Percentiles rank a stretch among this genome's conserved stretches.
Evolutionary conservation across 495 filamentous ascomycete genomes (phyloP).

Genomic region (Penicillium nucicola): DNA sequence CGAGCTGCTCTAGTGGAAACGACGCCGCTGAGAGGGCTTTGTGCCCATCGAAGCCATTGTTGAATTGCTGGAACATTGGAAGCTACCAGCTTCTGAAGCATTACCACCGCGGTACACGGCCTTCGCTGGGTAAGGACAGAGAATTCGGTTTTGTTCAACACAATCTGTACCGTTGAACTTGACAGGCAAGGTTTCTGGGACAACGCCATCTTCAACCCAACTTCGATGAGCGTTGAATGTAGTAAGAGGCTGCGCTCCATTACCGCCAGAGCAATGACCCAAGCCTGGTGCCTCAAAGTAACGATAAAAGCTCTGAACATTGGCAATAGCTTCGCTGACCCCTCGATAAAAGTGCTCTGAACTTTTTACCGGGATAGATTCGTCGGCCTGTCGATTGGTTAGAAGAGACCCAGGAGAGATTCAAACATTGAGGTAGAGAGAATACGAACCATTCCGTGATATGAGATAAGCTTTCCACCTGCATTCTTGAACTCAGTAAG

Average conservation of each 20-base stretch:
- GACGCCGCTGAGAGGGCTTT: no score
- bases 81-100: background rate
- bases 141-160: background rate
- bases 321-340: background rate
- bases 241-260: background rate
- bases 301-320: conserved; percentile 1
- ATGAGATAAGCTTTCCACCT: conserved; percentile 14
- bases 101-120: background rate
- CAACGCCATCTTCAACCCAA: background rate
- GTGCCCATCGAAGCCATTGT: background rate
- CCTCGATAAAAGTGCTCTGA: background rate
- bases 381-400: background rate
- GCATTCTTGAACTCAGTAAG: conserved; percentile 6
- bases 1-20: no score
- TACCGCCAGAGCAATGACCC: background rate
- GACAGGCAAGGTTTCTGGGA: background rate
- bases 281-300: conserved; percentile 3
- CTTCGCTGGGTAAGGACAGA: background rate
- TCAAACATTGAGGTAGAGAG: background rate
- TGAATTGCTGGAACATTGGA: background rate
- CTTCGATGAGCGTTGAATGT: background rate
- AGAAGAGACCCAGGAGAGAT: background rate
- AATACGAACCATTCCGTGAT: conserved; percentile 11
- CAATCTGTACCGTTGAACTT: background rate
- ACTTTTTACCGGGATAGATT: background rate